phyloP scores from a whole-genome alignment of 305 asterid species.

The Lippia alba region DNA sequence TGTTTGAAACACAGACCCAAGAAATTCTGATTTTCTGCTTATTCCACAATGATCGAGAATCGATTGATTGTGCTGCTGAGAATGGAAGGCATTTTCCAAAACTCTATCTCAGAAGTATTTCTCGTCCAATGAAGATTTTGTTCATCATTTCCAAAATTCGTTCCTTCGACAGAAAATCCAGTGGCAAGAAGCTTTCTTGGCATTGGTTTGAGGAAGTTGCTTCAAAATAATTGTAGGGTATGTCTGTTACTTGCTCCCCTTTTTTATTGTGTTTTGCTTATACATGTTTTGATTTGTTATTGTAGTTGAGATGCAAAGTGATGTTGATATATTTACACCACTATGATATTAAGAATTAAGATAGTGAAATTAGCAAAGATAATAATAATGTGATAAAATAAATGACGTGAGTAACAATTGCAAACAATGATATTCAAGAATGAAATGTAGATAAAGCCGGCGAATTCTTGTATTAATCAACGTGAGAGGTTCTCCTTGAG shows the following conservation, averaged over 20 bases:
- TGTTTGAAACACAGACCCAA: not conserved
- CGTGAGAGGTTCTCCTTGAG: too few relatives aligned
- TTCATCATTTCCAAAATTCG: constrained; percentile 41
- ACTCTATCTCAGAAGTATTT: constrained; percentile 35
- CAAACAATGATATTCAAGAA: too few relatives aligned
- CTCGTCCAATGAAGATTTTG: constrained; percentile 49
- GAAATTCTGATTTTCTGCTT: not conserved
- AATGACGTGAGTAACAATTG: too few relatives aligned
- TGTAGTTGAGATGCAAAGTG: too few relatives aligned
- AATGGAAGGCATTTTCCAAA: constrained; percentile 41
- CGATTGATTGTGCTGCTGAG: constrained; percentile 53
- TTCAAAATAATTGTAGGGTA: constrained; percentile 54
- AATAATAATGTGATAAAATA: too few relatives aligned
- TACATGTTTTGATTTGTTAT: not conserved
- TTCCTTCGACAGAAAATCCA: constrained; percentile 43
- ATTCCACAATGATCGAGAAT: constrained; percentile 50
- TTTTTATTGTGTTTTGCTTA: not conserved
- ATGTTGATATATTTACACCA: too few relatives aligned
- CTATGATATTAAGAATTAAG: too few relatives aligned
- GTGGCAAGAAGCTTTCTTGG: constrained; percentile 42
- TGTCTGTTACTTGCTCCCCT: not conserved
- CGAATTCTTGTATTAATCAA: too few relatives aligned
- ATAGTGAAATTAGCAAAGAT: too few relatives aligned
- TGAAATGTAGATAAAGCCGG: too few relatives aligned
- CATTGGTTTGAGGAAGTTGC: constrained; percentile 56